Percentiles rank a stretch among this genome's conserved stretches.
phyloP scores from a whole-genome alignment of 164 flowering plant genomes.

The Saururus chinensis region DNA sequence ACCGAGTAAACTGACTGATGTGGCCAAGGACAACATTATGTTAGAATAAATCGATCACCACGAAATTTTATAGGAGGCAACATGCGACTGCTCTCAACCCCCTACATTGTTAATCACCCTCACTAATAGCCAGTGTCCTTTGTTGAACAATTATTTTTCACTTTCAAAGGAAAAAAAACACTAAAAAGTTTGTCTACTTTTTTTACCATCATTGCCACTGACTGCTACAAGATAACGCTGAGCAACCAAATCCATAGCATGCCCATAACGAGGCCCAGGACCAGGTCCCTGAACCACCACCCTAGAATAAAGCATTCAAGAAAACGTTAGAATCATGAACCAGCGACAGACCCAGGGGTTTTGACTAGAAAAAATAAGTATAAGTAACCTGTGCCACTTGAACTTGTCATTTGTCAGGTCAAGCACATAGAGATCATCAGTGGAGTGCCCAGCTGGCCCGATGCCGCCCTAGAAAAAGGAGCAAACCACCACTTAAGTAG shows the following conservation, averaged over 20 bases:
- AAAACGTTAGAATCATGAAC: not conserved
- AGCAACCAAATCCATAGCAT: conserved; percentile 14
- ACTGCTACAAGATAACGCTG: conserved; percentile 14
- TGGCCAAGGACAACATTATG: too few species aligned
- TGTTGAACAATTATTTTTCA: too few species aligned
- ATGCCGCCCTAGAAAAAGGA: conserved; percentile 79
- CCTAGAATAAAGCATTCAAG: conserved; percentile 1
- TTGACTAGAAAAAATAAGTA: not conserved
- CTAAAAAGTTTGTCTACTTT: not conserved
- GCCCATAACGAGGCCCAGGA: conserved; percentile 16
- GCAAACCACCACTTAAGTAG: not conserved
- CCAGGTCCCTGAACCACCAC: conserved; percentile 17
- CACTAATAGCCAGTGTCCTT: too few species aligned
- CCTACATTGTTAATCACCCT: too few species aligned
- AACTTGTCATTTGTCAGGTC: conserved; percentile 84
- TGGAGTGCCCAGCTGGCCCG: conserved; percentile 99
- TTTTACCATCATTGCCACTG: conserved; percentile 14
- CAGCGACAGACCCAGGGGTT: not conserved
- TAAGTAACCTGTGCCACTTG: conserved; percentile 88
- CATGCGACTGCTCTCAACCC: too few species aligned
- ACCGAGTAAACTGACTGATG: too few species aligned
- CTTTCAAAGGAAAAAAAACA: not conserved
- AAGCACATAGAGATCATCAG: conserved; percentile 91
- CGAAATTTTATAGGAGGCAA: too few species aligned
- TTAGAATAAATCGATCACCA: too few species aligned